Evolutionary conservation across 768 basidiomycete species (phyloP).

Genomic region (Cyathus striatus): DNA sequence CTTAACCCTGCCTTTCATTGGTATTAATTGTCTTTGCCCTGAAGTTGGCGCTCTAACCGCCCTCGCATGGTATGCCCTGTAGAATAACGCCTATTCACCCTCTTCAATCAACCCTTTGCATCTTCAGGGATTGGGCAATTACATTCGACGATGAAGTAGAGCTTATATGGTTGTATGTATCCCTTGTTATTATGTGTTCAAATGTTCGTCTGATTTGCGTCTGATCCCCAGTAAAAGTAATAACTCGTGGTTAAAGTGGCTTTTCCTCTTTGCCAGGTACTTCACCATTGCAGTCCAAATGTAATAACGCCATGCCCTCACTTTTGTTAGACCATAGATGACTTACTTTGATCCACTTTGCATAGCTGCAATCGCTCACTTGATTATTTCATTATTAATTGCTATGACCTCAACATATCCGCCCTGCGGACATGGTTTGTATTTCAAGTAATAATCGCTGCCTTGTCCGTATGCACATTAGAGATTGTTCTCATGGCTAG

Average conservation of each 20-base stretch:
- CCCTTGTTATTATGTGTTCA: too few relatives aligned
- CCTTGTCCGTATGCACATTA: constrained; percentile 13
- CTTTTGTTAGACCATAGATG: not conserved
- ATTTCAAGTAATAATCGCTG: constrained; percentile 18
- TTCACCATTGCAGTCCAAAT: constrained; percentile 17
- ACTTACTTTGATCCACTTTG: not conserved
- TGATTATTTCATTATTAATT: constrained; percentile 9
- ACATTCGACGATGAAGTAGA: constrained; percentile 24
- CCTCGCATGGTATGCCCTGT: too few relatives aligned
- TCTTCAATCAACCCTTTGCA: too few relatives aligned
- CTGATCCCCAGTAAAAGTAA: not conserved
- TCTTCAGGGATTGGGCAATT: constrained; percentile 21
- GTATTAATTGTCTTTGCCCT: too few relatives aligned
- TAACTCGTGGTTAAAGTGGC: constrained; percentile 23
- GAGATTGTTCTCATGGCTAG: constrained; percentile 25
- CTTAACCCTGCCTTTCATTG: too few relatives aligned
- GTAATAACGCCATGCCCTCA: constrained; percentile 16
- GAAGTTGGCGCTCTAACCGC: too few relatives aligned
- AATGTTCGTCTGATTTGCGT: not conserved
- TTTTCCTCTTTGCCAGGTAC: constrained; percentile 23
- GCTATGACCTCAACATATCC: constrained; percentile 5
- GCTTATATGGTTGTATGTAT: constrained; percentile 21
- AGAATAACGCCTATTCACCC: too few relatives aligned
- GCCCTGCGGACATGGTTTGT: constrained; percentile 15
- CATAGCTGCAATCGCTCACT: constrained; percentile 7